These are phyloP conservation scores for Colletotrichum lentis DNA, from an alignment of 2,329 filamentous ascomycete species.

Conservation along the genomic window DNA sequence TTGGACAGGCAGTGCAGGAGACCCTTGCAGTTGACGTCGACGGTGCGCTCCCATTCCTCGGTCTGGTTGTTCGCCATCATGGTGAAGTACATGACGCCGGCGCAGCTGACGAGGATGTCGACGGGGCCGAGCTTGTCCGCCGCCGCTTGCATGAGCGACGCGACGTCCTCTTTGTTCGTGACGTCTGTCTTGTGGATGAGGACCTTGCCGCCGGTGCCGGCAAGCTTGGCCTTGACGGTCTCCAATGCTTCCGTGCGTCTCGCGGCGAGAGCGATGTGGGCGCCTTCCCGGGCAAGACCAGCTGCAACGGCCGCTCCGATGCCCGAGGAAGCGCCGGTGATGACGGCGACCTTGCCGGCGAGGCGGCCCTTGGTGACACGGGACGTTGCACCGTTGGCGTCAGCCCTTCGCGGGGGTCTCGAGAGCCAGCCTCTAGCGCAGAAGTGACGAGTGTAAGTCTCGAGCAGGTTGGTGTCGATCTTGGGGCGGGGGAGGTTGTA, in stretches of 20 bases:
- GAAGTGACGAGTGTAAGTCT: constrained; percentile 82
- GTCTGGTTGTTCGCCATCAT: constrained; percentile 81
- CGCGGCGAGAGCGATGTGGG: constrained; percentile 75
- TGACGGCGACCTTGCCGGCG: constrained; percentile 73
- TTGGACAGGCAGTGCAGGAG: constrained; percentile 76
- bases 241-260: constrained; percentile 75
- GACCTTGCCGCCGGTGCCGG: constrained; percentile 65
- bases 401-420: constrained; percentile 63
- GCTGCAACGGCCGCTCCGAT: constrained; percentile 79
- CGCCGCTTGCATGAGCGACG: constrained; percentile 68
- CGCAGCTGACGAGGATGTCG: constrained; percentile 81
- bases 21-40: constrained; percentile 88
- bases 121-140: constrained; percentile 72
- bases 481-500: constrained; percentile 69
- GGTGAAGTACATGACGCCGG: constrained; percentile 88
- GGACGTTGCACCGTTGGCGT: constrained; percentile 37
- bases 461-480: constrained; percentile 74
- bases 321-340: constrained; percentile 82
- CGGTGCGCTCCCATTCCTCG: constrained; percentile 82
- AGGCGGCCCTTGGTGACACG: constrained; percentile 62
- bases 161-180: constrained; percentile 71
- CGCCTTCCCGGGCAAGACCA: constrained; percentile 74
- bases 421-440: constrained; percentile 81
- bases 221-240: constrained; percentile 68
- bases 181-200: constrained; percentile 77